These are phyloP conservation scores for Geranium incanum DNA, from an alignment of 441 rosid genomes.

Conservation along the genomic window DNA sequence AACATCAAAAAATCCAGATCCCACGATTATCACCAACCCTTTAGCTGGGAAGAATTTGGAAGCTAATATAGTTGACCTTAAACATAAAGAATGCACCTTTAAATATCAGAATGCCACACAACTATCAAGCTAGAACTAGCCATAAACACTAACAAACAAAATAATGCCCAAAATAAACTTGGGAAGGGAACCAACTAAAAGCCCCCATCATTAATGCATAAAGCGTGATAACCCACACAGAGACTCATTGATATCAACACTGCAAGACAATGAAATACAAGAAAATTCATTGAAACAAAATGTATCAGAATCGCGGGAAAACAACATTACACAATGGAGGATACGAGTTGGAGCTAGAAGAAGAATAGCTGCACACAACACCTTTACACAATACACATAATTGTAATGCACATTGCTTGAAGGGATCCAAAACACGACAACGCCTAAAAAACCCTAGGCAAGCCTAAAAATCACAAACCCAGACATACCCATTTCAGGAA, in stretches of 20 bases:
- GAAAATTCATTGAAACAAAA: neutral
- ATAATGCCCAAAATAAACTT: neutral
- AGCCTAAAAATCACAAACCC: constrained; percentile 7
- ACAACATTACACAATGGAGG: neutral
- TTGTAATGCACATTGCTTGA: constrained; percentile 12
- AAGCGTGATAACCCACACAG: neutral
- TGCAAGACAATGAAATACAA: neutral
- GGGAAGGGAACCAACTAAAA: constrained; percentile 6
- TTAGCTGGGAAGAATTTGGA: neutral
- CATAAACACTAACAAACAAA: neutral
- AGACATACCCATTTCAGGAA: constrained; percentile 20
- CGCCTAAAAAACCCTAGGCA: constrained; percentile 25
- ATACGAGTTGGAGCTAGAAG: neutral
- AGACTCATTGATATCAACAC: neutral
- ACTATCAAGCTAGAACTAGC: neutral
- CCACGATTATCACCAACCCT: neutral
- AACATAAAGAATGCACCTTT: neutral
- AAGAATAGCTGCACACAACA: neutral
- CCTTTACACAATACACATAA: neutral
- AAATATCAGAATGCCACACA: constrained; percentile 1
- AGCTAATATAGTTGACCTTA: neutral
- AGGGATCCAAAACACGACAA: constrained; percentile 23
- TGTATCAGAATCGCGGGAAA: neutral
- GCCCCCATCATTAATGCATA: neutral
- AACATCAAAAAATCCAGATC: neutral